Percentiles rank a stretch among this genome's conserved stretches.
Evolutionary conservation across 257 asterid species (phyloP).

Genomic region (Rehmannia glutinosa): DNA sequence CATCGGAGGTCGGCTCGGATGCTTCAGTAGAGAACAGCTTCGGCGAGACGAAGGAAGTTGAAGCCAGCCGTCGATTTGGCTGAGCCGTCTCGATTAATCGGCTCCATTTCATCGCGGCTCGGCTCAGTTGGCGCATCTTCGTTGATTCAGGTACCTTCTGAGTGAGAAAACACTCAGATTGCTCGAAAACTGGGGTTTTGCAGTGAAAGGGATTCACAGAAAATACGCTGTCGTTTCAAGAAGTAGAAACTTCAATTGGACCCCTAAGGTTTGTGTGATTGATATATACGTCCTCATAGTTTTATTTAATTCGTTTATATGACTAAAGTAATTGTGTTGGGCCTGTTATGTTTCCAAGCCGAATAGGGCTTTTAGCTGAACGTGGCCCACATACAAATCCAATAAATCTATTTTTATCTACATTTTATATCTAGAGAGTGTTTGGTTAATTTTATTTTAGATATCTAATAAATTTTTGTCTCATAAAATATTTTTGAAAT

Average conservation of each 20-base stretch:
- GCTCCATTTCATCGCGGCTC: constrained; percentile 35
- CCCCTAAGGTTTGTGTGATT: background rate
- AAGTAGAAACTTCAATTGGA: background rate
- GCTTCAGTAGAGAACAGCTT: constrained; percentile 48
- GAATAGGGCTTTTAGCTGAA: background rate
- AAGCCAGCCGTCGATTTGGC: constrained; percentile 10
- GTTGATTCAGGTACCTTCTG: constrained; percentile 3
- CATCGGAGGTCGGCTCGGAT: constrained; percentile 23
- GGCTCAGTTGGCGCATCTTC: constrained; percentile 39
- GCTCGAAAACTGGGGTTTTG: constrained; percentile 8
- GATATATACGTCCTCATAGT: background rate
- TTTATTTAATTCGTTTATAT: background rate
- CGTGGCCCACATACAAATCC: background rate
- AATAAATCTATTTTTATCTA: no score
- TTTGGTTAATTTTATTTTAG: no score
- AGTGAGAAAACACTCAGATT: background rate
- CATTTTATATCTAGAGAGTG: no score
- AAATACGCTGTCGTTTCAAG: constrained; percentile 15
- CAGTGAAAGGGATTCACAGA: background rate
- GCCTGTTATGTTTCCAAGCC: background rate
- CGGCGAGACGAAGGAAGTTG: constrained; percentile 15
- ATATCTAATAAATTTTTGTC: no score
- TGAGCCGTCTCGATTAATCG: constrained; percentile 23
- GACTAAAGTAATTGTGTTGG: background rate
- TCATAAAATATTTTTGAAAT: no score